Conservation (phyloP, 148 eudicot species). For the Amaranthus cruentus region DNA sequence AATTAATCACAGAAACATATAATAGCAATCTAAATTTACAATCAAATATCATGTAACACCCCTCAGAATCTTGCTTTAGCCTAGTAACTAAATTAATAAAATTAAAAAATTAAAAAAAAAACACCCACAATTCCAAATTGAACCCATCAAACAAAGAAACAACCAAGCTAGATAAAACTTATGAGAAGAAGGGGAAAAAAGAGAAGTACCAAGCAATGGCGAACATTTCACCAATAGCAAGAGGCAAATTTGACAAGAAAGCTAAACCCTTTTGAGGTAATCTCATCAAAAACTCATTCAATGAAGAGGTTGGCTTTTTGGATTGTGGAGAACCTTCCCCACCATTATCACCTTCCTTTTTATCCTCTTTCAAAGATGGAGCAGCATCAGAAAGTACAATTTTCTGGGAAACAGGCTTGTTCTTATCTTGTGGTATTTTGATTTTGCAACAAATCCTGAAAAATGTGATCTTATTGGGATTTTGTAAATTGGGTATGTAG, state of each 20-base stretch:
- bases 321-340: background rate
- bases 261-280: background rate
- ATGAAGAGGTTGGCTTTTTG: too few relatives aligned
- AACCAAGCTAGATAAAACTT: background rate
- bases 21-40: too few relatives aligned
- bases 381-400: conserved; percentile 45
- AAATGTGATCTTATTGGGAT: conserved; percentile 10
- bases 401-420: conserved; percentile 8
- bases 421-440: conserved; percentile 29
- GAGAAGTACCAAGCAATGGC: conserved; percentile 53
- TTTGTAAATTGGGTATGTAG: conserved; percentile 16
- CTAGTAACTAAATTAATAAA: too few relatives aligned
- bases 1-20: too few relatives aligned
- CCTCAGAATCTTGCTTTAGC: too few relatives aligned
- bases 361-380: conserved; percentile 48
- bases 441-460: conserved; percentile 36
- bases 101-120: too few relatives aligned
- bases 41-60: too few relatives aligned
- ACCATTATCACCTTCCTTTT: background rate
- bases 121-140: too few relatives aligned
- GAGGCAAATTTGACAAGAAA: conserved; percentile 55
- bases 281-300: too few relatives aligned
- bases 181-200: background rate
- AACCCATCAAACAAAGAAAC: too few relatives aligned
- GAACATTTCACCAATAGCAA: conserved; percentile 84